Evolutionary conservation across 2,329 filamentous ascomycete species (phyloP).

Genomic region (Seiridium cupressi): DNA sequence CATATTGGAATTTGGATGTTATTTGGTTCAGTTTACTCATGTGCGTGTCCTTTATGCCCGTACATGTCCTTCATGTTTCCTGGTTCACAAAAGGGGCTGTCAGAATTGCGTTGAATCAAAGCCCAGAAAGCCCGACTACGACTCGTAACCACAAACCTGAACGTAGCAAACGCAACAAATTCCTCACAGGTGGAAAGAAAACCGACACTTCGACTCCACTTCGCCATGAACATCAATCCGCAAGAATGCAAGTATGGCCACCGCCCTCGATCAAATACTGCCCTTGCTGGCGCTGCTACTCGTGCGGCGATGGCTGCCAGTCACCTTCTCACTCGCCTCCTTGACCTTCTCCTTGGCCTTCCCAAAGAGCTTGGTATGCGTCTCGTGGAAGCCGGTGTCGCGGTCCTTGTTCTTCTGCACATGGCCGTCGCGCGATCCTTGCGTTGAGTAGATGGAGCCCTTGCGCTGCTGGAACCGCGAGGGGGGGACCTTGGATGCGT

Average conservation of each 20-base stretch:
- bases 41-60: too few species aligned
- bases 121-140: too few species aligned
- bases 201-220: not conserved
- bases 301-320: not conserved
- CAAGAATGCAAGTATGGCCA: not conserved
- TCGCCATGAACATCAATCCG: not conserved
- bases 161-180: not conserved
- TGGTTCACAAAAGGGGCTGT: too few species aligned
- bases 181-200: not conserved
- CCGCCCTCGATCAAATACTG: not conserved
- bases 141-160: too few species aligned
- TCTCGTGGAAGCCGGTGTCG: constrained; percentile 59
- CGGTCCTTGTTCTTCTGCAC: constrained; percentile 53
- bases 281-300: constrained; percentile 11
- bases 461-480: constrained; percentile 69
- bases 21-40: too few species aligned
- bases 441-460: constrained; percentile 67
- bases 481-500: constrained; percentile 66
- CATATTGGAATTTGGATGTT: too few species aligned
- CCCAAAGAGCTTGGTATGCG: constrained; percentile 46
- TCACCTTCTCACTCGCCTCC: not conserved
- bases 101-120: not conserved
- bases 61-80: too few species aligned
- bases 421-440: constrained; percentile 62
- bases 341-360: constrained; percentile 39